phyloP scores from a whole-genome alignment of 306 rosid genomes.

The Medicago arabica region DNA sequence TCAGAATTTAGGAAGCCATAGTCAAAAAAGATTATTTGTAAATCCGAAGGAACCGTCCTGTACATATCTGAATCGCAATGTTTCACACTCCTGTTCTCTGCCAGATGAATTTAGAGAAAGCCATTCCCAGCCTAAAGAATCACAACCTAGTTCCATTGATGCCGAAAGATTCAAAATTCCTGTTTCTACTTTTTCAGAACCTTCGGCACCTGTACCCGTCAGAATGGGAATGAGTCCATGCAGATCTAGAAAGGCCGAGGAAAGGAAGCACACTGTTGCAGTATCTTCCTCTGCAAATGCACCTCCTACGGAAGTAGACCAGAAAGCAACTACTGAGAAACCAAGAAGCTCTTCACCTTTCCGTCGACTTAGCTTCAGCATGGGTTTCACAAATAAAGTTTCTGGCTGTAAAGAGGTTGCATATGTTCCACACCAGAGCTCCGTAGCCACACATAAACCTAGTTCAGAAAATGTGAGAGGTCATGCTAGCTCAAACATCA shows the following conservation, averaged over 20 bases:
- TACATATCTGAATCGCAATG: constrained; percentile 44
- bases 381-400: constrained; percentile 65
- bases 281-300: constrained; percentile 47
- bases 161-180: constrained; percentile 42
- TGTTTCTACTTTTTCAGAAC: constrained; percentile 45
- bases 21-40: constrained; percentile 46
- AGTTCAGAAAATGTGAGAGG: constrained; percentile 47
- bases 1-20: constrained; percentile 53
- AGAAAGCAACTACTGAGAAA: constrained; percentile 62
- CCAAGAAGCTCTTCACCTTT: constrained; percentile 86
- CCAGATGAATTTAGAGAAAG: constrained; percentile 50
- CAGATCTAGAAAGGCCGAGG: constrained; percentile 56
- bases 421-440: constrained; percentile 52
- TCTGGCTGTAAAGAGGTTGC: constrained; percentile 61
- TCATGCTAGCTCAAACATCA: constrained; percentile 52
- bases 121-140: constrained; percentile 47
- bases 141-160: constrained; percentile 43
- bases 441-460: constrained; percentile 51
- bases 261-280: constrained; percentile 41
- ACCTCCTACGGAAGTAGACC: constrained; percentile 49
- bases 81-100: constrained; percentile 51
- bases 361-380: constrained; percentile 60
- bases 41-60: constrained; percentile 47
- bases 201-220: constrained; percentile 42
- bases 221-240: constrained; percentile 59